phyloP scores from a whole-genome alignment of 768 basidiomycete genomes.

The Nidularia sp. region DNA sequence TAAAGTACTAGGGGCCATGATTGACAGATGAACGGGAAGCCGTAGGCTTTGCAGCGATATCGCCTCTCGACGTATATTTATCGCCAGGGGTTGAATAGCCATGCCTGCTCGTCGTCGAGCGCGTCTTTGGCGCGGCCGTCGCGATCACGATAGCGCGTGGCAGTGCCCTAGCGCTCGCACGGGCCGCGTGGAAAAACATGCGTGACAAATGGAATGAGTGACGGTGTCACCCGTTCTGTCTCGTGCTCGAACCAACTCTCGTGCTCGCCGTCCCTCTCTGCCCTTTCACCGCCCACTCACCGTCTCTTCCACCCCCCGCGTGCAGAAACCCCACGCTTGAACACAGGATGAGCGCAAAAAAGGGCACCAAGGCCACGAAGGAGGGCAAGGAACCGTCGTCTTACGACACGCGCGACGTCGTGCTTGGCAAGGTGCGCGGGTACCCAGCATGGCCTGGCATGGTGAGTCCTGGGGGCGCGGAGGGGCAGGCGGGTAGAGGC shows the following conservation, averaged over 20 bases:
- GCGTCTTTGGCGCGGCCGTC: too few relatives aligned
- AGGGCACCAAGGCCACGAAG: slow-evolving; percentile 49
- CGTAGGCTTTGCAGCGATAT: too few relatives aligned
- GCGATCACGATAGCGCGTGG: background rate
- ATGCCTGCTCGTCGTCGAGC: too few relatives aligned
- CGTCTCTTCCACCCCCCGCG: background rate
- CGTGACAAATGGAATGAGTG: background rate
- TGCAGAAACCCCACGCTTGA: background rate
- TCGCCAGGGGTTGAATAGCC: too few relatives aligned
- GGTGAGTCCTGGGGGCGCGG: slow-evolving; percentile 42
- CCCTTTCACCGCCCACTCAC: slow-evolving; percentile 3
- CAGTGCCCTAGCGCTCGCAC: slow-evolving; percentile 1
- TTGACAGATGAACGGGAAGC: too few relatives aligned
- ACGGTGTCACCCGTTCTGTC: slow-evolving; percentile 3
- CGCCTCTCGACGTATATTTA: too few relatives aligned
- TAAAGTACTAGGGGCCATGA: too few relatives aligned
- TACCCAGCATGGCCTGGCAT: slow-evolving; percentile 95
- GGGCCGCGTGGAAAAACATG: background rate
- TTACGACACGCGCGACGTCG: slow-evolving; percentile 77
- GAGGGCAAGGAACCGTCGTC: slow-evolving; percentile 30
- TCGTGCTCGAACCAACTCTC: slow-evolving; percentile 18
- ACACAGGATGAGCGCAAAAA: slow-evolving; percentile 43
- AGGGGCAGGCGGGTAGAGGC: background rate
- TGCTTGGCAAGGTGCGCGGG: slow-evolving; percentile 91
- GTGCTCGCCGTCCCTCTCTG: background rate